A percentile compares a stretch with the other conserved stretches of the same genome.
These are phyloP conservation scores for Triticum aestivum DNA, from an alignment of 176 grass and related monocot genomes.

Conservation along the genomic window IWGSC_CS_RefSeq_v2.1 NC_057801.1:618584032-618584531, in stretches of 20 bases:
- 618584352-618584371: not conserved
- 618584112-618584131: not conserved
- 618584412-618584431: not conserved
- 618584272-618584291: conserved; percentile 5
- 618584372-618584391: not conserved
- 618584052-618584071: not conserved
- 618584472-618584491: no score
- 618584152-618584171: not conserved
- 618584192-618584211: not conserved
- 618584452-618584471: no score
- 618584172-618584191: not conserved
- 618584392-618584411: conserved; percentile 5
- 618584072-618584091: not conserved
- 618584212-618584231: not conserved
- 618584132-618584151: not conserved
- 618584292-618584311: conserved; percentile 22
- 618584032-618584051: no score
- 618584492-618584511: no score
- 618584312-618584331: not conserved
- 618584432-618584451: no score
- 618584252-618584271: conserved; percentile 10
- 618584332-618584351: not conserved
- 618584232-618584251: conserved; percentile 35
- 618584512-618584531: not conserved
- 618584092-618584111: not conserved